These are phyloP conservation scores for Pseudonitzschia multistriata DNA, from an alignment of 108 stramenopile species.

Conservation along the genomic window DNA sequence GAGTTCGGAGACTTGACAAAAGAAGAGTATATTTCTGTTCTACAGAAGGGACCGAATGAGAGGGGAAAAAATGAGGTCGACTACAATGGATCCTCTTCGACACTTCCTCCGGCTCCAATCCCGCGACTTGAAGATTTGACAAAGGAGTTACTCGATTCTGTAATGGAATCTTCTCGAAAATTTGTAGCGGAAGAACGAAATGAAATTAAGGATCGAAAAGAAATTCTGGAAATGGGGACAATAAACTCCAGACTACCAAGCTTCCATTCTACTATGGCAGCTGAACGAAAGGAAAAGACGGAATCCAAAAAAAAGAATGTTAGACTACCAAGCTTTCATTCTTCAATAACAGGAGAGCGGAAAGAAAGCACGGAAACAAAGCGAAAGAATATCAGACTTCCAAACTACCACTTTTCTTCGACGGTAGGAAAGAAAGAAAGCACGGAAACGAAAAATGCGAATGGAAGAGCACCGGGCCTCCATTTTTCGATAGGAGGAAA, in stretches of 20 bases:
- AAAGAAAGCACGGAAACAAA: no score
- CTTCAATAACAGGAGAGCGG: neutral
- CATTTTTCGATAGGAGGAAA: no score
- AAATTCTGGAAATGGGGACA: no score
- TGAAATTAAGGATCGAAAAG: neutral
- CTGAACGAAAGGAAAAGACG: neutral
- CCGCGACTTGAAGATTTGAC: slow-evolving; percentile 13
- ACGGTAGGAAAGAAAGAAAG: neutral
- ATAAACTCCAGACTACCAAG: no score
- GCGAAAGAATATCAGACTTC: no score
- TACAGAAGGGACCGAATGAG: neutral
- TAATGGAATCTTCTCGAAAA: slow-evolving; percentile 13
- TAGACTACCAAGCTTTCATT: neutral
- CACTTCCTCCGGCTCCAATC: neutral
- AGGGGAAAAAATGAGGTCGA: neutral
- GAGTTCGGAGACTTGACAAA: slow-evolving; percentile 20
- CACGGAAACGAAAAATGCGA: neutral
- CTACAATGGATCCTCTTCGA: neutral
- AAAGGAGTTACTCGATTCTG: slow-evolving; percentile 4
- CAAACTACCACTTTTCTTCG: no score
- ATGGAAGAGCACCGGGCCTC: no score
- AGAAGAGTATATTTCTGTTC: neutral
- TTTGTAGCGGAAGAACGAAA: neutral
- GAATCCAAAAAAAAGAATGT: neutral
- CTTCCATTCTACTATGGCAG: neutral